phyloP scores from a whole-genome alignment of 768 basidiomycete species.

The Leucocoprinus leucothites region DNA sequence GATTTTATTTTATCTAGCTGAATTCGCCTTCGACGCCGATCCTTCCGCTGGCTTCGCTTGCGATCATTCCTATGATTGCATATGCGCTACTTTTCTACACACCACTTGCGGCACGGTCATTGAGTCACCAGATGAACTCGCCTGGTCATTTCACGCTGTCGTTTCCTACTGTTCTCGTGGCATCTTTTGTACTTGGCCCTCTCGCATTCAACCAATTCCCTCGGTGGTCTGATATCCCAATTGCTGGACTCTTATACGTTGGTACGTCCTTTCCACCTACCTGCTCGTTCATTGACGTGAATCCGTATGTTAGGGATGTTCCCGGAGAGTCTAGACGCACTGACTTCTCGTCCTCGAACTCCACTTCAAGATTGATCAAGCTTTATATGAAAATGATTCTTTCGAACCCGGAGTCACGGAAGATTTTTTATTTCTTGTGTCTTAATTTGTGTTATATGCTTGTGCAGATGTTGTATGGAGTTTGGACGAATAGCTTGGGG shows the following conservation, averaged over 20 bases:
- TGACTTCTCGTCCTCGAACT: constrained; percentile 43
- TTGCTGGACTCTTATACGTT: constrained; percentile 58
- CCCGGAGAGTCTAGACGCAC: constrained; percentile 40
- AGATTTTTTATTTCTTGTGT: constrained; percentile 95
- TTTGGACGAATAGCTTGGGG: constrained; percentile 96
- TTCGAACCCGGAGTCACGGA: constrained; percentile 86
- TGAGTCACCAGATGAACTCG: constrained; percentile 45
- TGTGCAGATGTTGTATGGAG: constrained; percentile 94
- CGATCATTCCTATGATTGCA: constrained; percentile 59
- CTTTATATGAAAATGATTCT: constrained; percentile 89
- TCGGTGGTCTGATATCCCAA: constrained; percentile 54
- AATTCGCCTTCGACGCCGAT: constrained; percentile 47
- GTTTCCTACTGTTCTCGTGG: constrained; percentile 47
- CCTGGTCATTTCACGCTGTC: constrained; percentile 58
- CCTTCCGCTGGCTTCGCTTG: constrained; percentile 55
- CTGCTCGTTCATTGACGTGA: background rate
- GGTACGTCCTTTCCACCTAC: constrained; percentile 36
- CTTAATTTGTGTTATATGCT: constrained; percentile 96
- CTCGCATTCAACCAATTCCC: constrained; percentile 64
- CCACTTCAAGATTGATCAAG: constrained; percentile 53
- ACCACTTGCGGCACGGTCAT: constrained; percentile 45
- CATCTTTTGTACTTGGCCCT: constrained; percentile 52
- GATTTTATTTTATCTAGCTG: constrained; percentile 32
- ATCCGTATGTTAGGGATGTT: constrained; percentile 42
- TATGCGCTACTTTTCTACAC: constrained; percentile 59